Conservation (phyloP, 2,329 filamentous ascomycete genomes). For the Colletotrichum liaoningense region DNA sequence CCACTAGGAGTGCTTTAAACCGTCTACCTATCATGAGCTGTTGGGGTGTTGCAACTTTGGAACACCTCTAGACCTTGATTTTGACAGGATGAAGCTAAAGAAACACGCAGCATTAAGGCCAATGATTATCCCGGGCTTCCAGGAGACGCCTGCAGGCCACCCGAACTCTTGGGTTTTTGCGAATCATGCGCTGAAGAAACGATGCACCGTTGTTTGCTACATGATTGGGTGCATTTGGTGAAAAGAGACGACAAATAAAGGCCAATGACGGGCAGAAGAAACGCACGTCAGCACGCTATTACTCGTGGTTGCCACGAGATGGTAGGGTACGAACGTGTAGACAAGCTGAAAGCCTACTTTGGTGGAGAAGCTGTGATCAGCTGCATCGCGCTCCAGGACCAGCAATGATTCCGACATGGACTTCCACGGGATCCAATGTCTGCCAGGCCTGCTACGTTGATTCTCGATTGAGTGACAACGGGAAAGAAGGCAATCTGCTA, state of each 20-base stretch:
- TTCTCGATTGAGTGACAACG: neutral
- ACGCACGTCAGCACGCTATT: slow-evolving; percentile 21
- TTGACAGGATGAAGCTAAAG: neutral
- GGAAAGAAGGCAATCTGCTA: neutral
- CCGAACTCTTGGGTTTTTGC: slow-evolving; percentile 42
- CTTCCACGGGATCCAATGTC: neutral
- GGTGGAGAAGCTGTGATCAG: neutral
- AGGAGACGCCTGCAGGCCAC: slow-evolving; percentile 24
- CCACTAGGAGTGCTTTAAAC: neutral
- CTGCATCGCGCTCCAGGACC: neutral
- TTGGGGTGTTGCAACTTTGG: neutral
- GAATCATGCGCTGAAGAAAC: slow-evolving; percentile 46
- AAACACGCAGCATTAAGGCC: slow-evolving; percentile 16
- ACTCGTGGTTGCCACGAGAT: neutral
- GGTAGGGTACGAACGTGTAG: neutral
- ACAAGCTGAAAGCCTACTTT: neutral
- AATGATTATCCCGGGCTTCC: slow-evolving; percentile 14
- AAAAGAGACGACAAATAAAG: neutral
- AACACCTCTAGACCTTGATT: neutral
- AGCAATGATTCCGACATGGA: neutral
- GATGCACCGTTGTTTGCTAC: slow-evolving; percentile 27
- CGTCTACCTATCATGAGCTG: neutral
- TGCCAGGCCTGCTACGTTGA: neutral
- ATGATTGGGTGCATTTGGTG: slow-evolving; percentile 1
- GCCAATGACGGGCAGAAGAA: slow-evolving; percentile 24